These are phyloP conservation scores for Amanita brunnescens DNA, from an alignment of 768 basidiomycete genomes.

Conservation along the genomic window DNA sequence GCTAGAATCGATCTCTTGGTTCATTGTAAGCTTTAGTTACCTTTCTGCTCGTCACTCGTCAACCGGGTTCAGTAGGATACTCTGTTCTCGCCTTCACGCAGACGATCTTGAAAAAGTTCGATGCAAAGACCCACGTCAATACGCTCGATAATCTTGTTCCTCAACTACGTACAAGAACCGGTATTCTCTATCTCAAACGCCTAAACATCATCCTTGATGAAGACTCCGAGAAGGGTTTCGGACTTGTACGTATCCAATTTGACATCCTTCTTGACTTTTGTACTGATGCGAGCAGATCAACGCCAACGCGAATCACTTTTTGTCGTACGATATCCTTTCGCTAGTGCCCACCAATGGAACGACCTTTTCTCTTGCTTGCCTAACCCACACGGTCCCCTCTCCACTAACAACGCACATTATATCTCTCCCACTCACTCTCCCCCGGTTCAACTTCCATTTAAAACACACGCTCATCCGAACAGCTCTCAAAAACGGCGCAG, in stretches of 20 bases:
- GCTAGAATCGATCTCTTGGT: conserved; percentile 58
- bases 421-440: conserved; percentile 65
- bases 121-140: conserved; percentile 63
- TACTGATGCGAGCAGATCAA: conserved; percentile 41
- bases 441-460: conserved; percentile 71
- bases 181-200: conserved; percentile 62
- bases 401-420: conserved; percentile 76
- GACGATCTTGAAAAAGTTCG: conserved; percentile 61
- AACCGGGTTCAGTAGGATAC: conserved; percentile 65
- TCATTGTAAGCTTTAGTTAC: conserved; percentile 47
- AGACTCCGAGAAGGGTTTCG: conserved; percentile 81
- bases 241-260: conserved; percentile 43
- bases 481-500: conserved; percentile 73
- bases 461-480: conserved; percentile 79
- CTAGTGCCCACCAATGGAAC: conserved; percentile 64
- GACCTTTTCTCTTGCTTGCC: conserved; percentile 71
- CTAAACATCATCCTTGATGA: conserved; percentile 76
- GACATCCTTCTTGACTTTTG: background rate
- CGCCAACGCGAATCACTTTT: conserved; percentile 52
- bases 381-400: conserved; percentile 71
- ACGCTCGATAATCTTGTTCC: conserved; percentile 47
- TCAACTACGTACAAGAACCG: conserved; percentile 49
- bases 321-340: conserved; percentile 69
- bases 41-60: background rate
- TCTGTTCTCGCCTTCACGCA: conserved; percentile 73